Evolutionary conservation across 805 yeast species (phyloP).

Genomic region (Saturnispora gosingensis): DNA sequence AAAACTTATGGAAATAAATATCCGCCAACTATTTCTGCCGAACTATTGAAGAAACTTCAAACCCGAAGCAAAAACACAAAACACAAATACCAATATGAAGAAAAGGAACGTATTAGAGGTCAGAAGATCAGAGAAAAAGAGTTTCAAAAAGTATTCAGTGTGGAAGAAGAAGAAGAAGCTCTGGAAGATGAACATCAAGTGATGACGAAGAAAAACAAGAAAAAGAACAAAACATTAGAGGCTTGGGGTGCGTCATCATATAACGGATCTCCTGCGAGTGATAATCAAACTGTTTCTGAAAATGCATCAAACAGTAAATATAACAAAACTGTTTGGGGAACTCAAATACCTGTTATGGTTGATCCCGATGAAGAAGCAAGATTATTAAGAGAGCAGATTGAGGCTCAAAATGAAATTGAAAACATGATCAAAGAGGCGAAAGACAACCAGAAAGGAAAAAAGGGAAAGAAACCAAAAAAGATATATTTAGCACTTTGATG

Average conservation of each 20-base stretch:
- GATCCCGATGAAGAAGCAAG: conserved; percentile 27
- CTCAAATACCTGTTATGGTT: conserved; percentile 39
- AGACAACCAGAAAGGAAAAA: conserved; percentile 25
- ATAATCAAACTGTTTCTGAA: conserved; percentile 2
- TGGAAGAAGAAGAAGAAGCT: not conserved
- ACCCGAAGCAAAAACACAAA: conserved; percentile 46
- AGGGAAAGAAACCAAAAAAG: conserved; percentile 31
- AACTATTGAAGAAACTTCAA: conserved; percentile 45
- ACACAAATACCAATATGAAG: conserved; percentile 48
- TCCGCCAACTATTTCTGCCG: conserved; percentile 33
- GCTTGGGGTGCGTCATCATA: conserved; percentile 8
- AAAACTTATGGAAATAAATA: conserved; percentile 6
- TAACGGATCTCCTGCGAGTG: conserved; percentile 11
- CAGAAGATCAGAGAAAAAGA: conserved; percentile 12
- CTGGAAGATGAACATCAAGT: not conserved
- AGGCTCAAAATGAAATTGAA: conserved; percentile 32
- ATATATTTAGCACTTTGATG: conserved; percentile 9
- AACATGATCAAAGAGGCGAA: conserved; percentile 41
- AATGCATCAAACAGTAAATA: conserved; percentile 9
- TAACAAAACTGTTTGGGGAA: conserved; percentile 67
- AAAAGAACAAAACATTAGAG: conserved; percentile 30
- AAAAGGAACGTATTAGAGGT: conserved; percentile 26
- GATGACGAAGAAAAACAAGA: conserved; percentile 4
- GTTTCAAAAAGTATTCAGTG: conserved; percentile 5
- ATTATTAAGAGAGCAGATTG: conserved; percentile 36